Evolutionary conservation across 192 early-diverging fungal species (phyloP).

Genomic region (Blastocladiella britannica): DNA sequence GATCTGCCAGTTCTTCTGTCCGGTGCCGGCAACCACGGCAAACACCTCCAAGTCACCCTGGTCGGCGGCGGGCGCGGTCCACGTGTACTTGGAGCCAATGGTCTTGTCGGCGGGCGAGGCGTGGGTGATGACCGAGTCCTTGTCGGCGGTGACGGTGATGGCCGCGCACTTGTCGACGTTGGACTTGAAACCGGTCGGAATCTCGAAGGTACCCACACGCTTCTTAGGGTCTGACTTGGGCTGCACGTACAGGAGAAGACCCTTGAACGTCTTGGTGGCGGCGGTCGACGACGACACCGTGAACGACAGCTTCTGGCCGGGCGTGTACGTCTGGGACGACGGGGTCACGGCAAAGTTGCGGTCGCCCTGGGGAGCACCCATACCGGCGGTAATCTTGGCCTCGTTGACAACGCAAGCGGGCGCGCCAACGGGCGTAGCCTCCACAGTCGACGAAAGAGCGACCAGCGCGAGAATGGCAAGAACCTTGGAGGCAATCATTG

Average conservation of each 20-base stretch:
- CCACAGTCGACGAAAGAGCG: not conserved
- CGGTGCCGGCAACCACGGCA: not conserved
- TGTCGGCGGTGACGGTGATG: not conserved
- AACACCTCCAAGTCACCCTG: not conserved
- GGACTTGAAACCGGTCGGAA: not conserved
- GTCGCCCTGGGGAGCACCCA: not conserved
- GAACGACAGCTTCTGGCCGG: not conserved
- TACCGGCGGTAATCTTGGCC: not conserved
- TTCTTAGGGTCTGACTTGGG: not conserved
- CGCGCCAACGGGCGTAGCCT: not conserved
- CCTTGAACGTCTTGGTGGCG: not conserved
- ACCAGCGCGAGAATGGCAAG: not conserved
- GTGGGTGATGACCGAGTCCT: not conserved
- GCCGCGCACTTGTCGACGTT: slow-evolving; percentile 1
- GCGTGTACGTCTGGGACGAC: not conserved
- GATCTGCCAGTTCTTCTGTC: not conserved
- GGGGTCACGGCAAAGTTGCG: not conserved
- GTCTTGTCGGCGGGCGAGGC: not conserved
- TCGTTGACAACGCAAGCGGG: not conserved
- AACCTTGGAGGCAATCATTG: not conserved
- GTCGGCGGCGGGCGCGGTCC: not conserved
- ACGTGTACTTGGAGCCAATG: not conserved
- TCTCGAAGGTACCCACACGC: not conserved
- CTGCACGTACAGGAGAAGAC: not conserved
- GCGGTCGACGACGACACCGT: not conserved